These are phyloP conservation scores for Kwoniella sp. DNA, from an alignment of 768 basidiomycete genomes.

Conservation along the genomic window DNA sequence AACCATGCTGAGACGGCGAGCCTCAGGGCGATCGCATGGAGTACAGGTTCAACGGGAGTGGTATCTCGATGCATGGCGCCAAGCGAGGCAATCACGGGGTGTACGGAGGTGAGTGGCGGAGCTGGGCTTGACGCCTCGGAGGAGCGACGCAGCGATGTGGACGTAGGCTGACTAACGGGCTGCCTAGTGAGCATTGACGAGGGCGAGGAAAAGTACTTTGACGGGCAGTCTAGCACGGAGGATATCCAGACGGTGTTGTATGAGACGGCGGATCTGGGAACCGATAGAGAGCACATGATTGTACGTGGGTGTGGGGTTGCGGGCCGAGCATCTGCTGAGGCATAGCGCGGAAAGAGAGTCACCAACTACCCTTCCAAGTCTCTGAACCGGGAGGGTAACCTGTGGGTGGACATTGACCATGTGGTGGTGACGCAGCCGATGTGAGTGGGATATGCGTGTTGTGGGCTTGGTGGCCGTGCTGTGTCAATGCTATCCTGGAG, in stretches of 20 bases:
- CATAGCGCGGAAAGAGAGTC: not conserved
- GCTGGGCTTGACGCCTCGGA: not conserved
- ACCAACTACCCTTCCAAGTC: conserved; percentile 7
- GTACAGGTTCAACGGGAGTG: conserved; percentile 29
- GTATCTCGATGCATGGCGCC: conserved; percentile 22
- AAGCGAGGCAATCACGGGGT: conserved; percentile 28
- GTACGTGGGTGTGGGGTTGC: not conserved
- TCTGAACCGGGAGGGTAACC: not conserved
- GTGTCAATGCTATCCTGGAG: no score
- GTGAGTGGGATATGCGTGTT: conserved; percentile 6
- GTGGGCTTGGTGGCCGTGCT: no score
- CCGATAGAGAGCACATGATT: conserved; percentile 19
- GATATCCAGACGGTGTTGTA: conserved; percentile 15
- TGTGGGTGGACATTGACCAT: conserved; percentile 14
- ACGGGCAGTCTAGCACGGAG: not conserved
- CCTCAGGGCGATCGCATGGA: conserved; percentile 23
- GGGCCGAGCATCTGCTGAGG: not conserved
- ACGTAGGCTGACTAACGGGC: not conserved
- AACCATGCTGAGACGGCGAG: not conserved
- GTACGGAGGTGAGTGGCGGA: conserved; percentile 11
- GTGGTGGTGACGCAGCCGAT: conserved; percentile 6
- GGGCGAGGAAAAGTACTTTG: not conserved
- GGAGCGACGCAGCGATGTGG: not conserved
- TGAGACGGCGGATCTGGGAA: conserved; percentile 6
- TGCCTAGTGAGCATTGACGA: not conserved